Base-by-base conservation (phyloP, 352 stramenopile genomes). In the Phytophthora megakarya region DNA sequence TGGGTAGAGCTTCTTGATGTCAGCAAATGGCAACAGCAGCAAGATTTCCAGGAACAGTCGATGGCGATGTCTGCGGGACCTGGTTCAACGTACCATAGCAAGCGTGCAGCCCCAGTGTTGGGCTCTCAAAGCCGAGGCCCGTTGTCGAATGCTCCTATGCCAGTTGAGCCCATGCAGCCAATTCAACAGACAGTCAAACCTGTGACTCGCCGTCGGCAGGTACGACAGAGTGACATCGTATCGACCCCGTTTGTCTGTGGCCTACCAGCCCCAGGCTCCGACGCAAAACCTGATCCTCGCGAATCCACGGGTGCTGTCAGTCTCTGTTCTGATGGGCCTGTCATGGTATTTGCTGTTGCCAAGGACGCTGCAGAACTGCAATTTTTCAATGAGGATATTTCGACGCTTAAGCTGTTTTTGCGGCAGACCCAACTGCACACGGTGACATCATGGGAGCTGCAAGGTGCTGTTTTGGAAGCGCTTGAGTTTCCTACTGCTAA, bases 1-100 rank as follows among this genome's bases (percentile, higher is more conserved):
- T 96, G 88, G 88, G 80, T 96, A 12, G 86, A 95, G 39, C 71
- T 96, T 3, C 65, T 96, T 19, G 88, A 96, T 39, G 83, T 93
- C 3, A 65, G 58, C 9, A 95, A 95, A 60, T 95, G 86, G 86
- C 80, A 93, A 43, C 78, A 93, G 19, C 80, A 95, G 47, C 77
- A 86, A n/a, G 82, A 91, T 7, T 81, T 77, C 39, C 76, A 90
- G 30, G 73, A 90, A 23, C 65, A 81, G 28, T 77, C 71, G 10
- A 56, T 84, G 21, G 70, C 72, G 7, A 44, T 80, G 33, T 75
- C 73, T 0, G 59, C 47, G 63, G 22, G 55, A 65, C 55, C 57
- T n/a, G 26, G 42, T 56, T 74, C 70, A 13, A 25, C 18, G 5
- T 75, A 72, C 30, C 70, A 66, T 26, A 78, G 70, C 44, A 78